Percentiles rank a stretch among this genome's conserved stretches.
phyloP scores from a whole-genome alignment of 441 rosid species.

The Jatropha podagrica region DNA sequence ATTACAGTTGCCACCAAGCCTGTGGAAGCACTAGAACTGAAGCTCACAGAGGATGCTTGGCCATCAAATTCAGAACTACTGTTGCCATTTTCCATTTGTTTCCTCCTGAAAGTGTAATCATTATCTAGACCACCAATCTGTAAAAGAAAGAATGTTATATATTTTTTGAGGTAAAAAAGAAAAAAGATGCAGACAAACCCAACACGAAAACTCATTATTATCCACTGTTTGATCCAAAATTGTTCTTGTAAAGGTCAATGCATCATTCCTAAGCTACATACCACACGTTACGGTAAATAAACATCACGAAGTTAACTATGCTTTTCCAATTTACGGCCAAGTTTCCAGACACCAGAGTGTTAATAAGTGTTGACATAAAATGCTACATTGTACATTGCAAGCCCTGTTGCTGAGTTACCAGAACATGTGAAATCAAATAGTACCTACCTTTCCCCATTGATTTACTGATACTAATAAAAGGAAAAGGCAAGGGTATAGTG shows the following conservation, averaged over 20 bases:
- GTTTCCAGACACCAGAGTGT: not conserved
- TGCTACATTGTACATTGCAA: too few relatives aligned
- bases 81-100: constrained; percentile 62
- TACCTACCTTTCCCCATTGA: too few relatives aligned
- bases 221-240: not conserved
- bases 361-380: not conserved
- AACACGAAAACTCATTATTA: not conserved
- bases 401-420: too few relatives aligned
- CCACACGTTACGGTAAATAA: not conserved
- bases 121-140: constrained; percentile 57
- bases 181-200: not conserved
- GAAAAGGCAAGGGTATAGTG: too few relatives aligned
- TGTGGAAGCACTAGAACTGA: constrained; percentile 44
- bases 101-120: constrained; percentile 52
- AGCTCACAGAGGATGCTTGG: constrained; percentile 40
- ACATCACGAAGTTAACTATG: not conserved
- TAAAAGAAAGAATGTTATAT: constrained; percentile 17
- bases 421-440: too few relatives aligned
- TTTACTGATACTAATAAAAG: too few relatives aligned
- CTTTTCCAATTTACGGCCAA: not conserved
- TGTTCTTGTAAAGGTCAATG: not conserved
- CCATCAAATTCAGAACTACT: constrained; percentile 44
- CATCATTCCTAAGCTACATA: not conserved
- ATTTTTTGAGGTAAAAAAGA: constrained; percentile 10
- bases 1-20: constrained; percentile 36